Percentiles rank a stretch among this genome's conserved stretches.
Conservation (phyloP, 306 rosid species). For the barrel medic (Medicago truncatula) region DNA sequence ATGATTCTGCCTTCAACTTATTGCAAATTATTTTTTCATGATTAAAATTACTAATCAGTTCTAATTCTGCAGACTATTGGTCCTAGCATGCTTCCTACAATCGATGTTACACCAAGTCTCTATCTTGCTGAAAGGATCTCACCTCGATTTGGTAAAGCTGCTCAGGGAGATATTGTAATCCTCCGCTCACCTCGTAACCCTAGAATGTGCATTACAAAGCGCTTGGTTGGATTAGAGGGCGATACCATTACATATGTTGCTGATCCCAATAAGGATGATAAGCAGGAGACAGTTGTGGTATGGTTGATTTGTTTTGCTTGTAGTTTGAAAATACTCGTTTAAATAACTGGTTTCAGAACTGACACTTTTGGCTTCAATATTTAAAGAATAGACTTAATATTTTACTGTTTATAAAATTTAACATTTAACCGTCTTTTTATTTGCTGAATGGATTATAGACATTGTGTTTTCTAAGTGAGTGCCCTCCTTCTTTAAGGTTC, state of each 20-base stretch:
- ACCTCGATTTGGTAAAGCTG: conserved; percentile 54
- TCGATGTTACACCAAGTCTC: conserved; percentile 38
- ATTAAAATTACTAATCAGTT: conserved; percentile 21
- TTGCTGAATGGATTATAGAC: too few relatives aligned
- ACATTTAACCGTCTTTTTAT: not conserved
- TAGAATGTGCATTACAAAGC: conserved; percentile 49
- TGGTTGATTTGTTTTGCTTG: not conserved
- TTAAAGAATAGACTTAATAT: not conserved
- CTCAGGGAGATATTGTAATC: conserved; percentile 63
- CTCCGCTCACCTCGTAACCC: conserved; percentile 63
- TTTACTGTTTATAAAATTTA: too few relatives aligned
- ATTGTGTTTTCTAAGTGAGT: conserved; percentile 5
- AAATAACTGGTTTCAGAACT: not conserved
- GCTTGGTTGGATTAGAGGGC: conserved; percentile 79
- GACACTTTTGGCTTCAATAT: not conserved
- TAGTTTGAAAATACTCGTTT: not conserved
- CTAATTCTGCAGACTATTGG: conserved; percentile 61
- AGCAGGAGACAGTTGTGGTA: conserved; percentile 69
- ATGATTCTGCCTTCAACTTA: not conserved
- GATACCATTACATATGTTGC: conserved; percentile 62
- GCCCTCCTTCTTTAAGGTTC: conserved; percentile 55
- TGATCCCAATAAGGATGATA: conserved; percentile 55
- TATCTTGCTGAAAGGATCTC: conserved; percentile 61
- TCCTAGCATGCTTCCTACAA: conserved; percentile 87
- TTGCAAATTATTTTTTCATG: not conserved